Conservation (phyloP, 1,284 basidiomycete genomes). For the Tremellales sp. region DNA sequence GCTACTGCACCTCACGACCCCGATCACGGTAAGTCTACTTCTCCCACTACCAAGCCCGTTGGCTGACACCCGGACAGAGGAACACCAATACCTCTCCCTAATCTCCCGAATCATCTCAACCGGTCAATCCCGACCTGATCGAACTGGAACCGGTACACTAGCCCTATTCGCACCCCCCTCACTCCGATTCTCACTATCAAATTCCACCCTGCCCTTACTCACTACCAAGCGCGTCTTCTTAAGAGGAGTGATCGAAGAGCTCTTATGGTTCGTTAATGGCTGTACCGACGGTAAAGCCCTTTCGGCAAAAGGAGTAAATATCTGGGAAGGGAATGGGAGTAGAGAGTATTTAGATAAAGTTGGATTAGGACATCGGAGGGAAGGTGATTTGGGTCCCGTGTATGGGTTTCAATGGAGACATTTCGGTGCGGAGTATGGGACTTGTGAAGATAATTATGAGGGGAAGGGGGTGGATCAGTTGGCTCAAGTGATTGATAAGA, state of each 20-base stretch:
- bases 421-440: conserved; percentile 85
- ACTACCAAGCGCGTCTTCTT: conserved; percentile 95
- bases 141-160: conserved; percentile 87
- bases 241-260: conserved; percentile 87
- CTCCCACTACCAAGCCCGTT: not conserved
- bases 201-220: conserved; percentile 74
- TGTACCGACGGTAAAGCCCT: conserved; percentile 76
- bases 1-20: conserved; percentile 15
- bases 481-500: conserved; percentile 80
- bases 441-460: conserved; percentile 75
- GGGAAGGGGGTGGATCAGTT: conserved; percentile 94
- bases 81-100: conserved; percentile 78
- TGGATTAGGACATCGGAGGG: conserved; percentile 74
- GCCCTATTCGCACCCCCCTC: conserved; percentile 84
- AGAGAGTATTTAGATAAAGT: conserved; percentile 79
- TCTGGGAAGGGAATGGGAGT: conserved; percentile 97
- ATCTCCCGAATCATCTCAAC: conserved; percentile 68
- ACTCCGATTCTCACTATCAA: conserved; percentile 75
- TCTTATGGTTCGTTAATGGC: conserved; percentile 91
- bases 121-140: conserved; percentile 75
- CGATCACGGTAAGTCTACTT: conserved; percentile 29
- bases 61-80: conserved; percentile 53
- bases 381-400: conserved; percentile 92
- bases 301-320: conserved; percentile 80
- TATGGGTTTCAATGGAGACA: conserved; percentile 99